Conservation (phyloP, 306 rosid species). For the Prunus padus region DNA sequence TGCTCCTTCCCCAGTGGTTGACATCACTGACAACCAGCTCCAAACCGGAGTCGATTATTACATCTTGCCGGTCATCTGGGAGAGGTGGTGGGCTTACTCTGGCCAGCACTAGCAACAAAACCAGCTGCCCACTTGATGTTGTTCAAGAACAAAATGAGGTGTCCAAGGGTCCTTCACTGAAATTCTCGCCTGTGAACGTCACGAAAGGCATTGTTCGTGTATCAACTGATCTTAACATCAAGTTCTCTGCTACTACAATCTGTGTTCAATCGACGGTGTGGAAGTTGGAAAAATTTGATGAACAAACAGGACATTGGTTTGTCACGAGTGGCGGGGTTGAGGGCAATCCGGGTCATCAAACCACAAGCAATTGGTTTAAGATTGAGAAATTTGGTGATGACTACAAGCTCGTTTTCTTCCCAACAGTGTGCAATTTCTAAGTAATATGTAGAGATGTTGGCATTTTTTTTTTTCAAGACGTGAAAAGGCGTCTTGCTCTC, state of each 20-base stretch:
- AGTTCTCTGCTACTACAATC: constrained; percentile 17
- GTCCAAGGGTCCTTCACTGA: constrained; percentile 38
- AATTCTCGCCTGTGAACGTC: constrained; percentile 31
- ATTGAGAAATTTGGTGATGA: constrained; percentile 39
- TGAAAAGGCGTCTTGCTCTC: constrained; percentile 34
- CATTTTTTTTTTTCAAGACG: constrained; percentile 22
- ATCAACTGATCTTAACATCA: constrained; percentile 51
- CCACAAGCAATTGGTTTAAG: constrained; percentile 56
- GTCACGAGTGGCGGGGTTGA: constrained; percentile 45
- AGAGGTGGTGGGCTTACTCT: constrained; percentile 52
- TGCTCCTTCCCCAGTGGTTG: constrained; percentile 41
- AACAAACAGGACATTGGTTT: constrained; percentile 35
- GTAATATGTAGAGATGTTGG: constrained; percentile 50
- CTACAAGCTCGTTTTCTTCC: constrained; percentile 56
- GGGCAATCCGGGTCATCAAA: constrained; percentile 49
- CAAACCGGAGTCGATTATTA: constrained; percentile 26
- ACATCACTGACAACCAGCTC: constrained; percentile 33
- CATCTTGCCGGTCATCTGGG: constrained; percentile 43
- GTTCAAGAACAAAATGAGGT: constrained; percentile 39
- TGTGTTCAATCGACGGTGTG: constrained; percentile 42
- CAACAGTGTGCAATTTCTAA: constrained; percentile 41
- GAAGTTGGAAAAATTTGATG: constrained; percentile 45
- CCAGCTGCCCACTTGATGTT: constrained; percentile 50
- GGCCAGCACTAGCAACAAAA: constrained; percentile 25
- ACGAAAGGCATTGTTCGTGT: constrained; percentile 38